Conservation (phyloP, 1,284 basidiomycete genomes). For the Megacollybia platyphylla region DNA sequence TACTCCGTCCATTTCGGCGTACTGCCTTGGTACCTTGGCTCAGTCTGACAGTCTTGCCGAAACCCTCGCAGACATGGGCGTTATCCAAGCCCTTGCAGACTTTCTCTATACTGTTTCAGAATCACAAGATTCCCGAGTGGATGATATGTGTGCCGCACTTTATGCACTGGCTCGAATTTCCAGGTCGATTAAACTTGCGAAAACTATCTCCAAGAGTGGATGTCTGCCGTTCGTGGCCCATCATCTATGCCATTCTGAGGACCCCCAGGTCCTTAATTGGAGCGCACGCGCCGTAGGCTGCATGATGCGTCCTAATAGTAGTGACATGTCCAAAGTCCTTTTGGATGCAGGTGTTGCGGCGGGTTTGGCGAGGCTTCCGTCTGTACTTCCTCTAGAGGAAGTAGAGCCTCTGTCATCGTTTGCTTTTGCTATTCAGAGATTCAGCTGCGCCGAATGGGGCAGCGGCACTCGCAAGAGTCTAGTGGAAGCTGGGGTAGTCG, state of each 20-base stretch:
- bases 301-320: constrained; percentile 13
- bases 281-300: constrained; percentile 12
- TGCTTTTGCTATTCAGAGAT: constrained; percentile 14
- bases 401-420: constrained; percentile 13
- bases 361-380: constrained; percentile 12
- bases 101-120: constrained; percentile 9
- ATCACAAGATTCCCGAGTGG: constrained; percentile 4
- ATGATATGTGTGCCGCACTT: constrained; percentile 9
- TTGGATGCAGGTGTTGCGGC: constrained; percentile 13
- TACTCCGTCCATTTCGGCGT: constrained; percentile 11
- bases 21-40: constrained; percentile 12
- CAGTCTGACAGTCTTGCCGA: constrained; percentile 13
- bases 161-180: constrained; percentile 13
- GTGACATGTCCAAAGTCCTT: constrained; percentile 12
- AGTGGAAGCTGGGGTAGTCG: constrained; percentile 15
- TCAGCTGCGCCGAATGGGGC: constrained; percentile 15
- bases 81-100: constrained; percentile 9
- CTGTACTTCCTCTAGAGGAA: constrained; percentile 12
- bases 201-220: constrained; percentile 11
- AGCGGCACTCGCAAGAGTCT: constrained; percentile 12
- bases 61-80: constrained; percentile 8
- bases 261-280: constrained; percentile 11
- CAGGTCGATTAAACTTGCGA: constrained; percentile 12
- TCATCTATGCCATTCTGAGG: constrained; percentile 9
- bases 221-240: constrained; percentile 10